Percentiles rank a stretch among this genome's conserved stretches.
Conservation (phyloP, 2,329 filamentous ascomycete species). For the Nemania sp. region DNA sequence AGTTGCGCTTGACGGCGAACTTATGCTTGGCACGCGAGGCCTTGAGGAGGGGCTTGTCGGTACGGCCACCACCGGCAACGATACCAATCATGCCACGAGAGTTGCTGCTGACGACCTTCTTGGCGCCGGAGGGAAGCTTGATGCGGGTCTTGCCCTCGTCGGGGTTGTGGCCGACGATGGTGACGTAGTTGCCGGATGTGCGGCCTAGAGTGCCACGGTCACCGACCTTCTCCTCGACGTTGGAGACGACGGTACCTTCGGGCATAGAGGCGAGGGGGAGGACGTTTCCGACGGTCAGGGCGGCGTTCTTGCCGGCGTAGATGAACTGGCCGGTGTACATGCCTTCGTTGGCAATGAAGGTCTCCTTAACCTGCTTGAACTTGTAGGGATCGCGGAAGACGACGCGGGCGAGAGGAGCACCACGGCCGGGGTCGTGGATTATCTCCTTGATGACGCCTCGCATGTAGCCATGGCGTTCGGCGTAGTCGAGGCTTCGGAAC, state of each 20-base stretch:
- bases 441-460: slow-evolving; percentile 98
- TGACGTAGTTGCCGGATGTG: slow-evolving; percentile 99
- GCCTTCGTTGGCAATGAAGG: slow-evolving; percentile 99
- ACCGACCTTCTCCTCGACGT: slow-evolving; percentile 98
- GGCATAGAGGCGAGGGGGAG: slow-evolving; percentile 94
- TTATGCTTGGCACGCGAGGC: slow-evolving; percentile 99
- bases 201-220: slow-evolving; percentile 96
- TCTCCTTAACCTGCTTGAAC: slow-evolving; percentile 98
- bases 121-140: slow-evolving; percentile 98
- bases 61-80: slow-evolving; percentile 98
- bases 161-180: slow-evolving; percentile 96
- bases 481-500: slow-evolving; percentile 96
- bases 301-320: slow-evolving; percentile 99
- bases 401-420: slow-evolving; percentile 96
- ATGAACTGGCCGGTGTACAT: slow-evolving; percentile 99
- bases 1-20: slow-evolving; percentile 99
- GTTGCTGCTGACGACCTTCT: slow-evolving; percentile 96
- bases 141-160: slow-evolving; percentile 99
- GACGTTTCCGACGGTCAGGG: slow-evolving; percentile 96
- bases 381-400: slow-evolving; percentile 98
- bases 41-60: slow-evolving; percentile 99
- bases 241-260: slow-evolving; percentile 98
- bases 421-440: slow-evolving; percentile 98
- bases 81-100: slow-evolving; percentile 99
- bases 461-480: slow-evolving; percentile 97